These are phyloP conservation scores for Capronia epimyces DNA, from an alignment of 2,329 filamentous ascomycete species.

Conservation along the genomic window DNA sequence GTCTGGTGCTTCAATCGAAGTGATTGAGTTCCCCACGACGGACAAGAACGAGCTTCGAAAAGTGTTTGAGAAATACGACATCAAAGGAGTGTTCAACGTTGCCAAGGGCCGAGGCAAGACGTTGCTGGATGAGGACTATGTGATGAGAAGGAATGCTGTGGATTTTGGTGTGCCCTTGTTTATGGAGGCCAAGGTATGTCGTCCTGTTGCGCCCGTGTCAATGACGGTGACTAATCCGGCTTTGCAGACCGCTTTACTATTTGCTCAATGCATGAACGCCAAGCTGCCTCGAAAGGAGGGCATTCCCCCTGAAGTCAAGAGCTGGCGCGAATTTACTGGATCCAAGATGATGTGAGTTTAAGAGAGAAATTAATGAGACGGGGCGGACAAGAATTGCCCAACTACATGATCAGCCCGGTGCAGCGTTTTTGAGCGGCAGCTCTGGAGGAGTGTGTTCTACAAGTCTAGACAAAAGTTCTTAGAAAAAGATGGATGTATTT, in stretches of 20 bases:
- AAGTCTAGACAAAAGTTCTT: not conserved
- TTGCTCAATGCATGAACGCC: constrained; percentile 93
- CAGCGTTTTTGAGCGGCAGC: not conserved
- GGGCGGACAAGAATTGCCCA: not conserved
- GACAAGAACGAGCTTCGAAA: constrained; percentile 93
- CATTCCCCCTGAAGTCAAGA: constrained; percentile 83
- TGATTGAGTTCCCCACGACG: constrained; percentile 93
- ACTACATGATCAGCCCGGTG: not conserved
- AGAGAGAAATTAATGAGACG: not conserved
- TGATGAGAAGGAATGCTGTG: constrained; percentile 96
- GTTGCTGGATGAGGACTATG: constrained; percentile 86
- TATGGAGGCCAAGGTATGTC: constrained; percentile 25
- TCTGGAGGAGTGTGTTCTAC: not conserved
- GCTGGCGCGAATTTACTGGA: constrained; percentile 93
- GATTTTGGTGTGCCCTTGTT: constrained; percentile 97
- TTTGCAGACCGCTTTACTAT: constrained; percentile 80
- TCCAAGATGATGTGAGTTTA: constrained; percentile 47
- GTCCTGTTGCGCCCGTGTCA: not conserved
- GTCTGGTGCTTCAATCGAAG: constrained; percentile 56
- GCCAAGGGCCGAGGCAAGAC: constrained; percentile 78
- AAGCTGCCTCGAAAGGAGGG: constrained; percentile 86
- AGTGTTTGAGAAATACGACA: constrained; percentile 95
- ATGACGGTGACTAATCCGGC: constrained; percentile 31
- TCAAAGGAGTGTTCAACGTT: constrained; percentile 92
- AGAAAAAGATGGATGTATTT: not conserved